phyloP scores from a whole-genome alignment of 73 alveolate species.

The Halteria grandinella region DNA sequence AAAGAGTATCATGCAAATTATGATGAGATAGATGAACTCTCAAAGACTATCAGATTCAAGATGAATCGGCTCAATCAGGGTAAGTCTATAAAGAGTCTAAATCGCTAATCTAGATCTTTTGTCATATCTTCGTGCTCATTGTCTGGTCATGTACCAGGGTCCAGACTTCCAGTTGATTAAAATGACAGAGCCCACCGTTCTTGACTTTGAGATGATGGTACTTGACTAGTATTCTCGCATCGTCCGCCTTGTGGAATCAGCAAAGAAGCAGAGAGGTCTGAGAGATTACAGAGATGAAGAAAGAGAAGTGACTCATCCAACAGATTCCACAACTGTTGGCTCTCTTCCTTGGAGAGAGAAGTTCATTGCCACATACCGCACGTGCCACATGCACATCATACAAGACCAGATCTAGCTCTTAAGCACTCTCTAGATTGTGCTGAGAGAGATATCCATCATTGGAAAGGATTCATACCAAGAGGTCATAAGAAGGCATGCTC shows the following conservation, averaged over 20 bases:
- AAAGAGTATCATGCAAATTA: constrained; percentile 2
- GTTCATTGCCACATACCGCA: constrained; percentile 20
- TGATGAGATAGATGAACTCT: constrained; percentile 6
- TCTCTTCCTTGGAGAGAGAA: background rate
- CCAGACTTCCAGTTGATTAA: background rate
- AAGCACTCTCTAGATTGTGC: background rate
- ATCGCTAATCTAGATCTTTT: constrained; percentile 6
- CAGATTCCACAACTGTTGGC: no score
- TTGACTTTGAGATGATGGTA: constrained; percentile 45
- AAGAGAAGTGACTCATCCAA: background rate
- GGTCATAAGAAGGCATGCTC: background rate
- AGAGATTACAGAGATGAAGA: background rate
- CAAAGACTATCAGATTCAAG: constrained; percentile 33
- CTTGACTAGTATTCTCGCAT: constrained; percentile 29
- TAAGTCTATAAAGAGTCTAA: background rate
- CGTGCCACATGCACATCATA: constrained; percentile 13
- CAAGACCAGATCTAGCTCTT: constrained; percentile 18
- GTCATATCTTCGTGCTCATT: constrained; percentile 50
- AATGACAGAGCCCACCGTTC: constrained; percentile 44
- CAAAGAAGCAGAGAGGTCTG: background rate
- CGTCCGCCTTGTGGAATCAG: constrained; percentile 4
- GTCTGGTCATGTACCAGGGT: constrained; percentile 27
- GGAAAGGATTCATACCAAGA: background rate
- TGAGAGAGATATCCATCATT: background rate
- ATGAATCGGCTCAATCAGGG: constrained; percentile 48